phyloP scores from a whole-genome alignment of 2,329 filamentous ascomycete genomes.

The Trichophyton verrucosum region DNA sequence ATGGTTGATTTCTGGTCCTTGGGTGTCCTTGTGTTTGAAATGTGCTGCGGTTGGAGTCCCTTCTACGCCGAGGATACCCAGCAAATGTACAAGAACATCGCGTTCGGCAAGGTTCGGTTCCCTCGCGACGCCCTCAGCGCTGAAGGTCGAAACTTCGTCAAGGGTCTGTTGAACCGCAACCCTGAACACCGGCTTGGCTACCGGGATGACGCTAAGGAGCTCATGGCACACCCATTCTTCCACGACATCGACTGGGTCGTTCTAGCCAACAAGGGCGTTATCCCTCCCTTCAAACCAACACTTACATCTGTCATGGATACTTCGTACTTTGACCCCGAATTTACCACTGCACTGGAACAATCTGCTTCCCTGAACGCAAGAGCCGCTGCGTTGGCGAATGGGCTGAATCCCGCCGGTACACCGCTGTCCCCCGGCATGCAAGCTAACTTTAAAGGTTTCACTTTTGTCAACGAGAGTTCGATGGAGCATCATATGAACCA shows the following conservation, averaged over 20 bases:
- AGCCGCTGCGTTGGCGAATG: conserved; percentile 71
- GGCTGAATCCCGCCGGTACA: conserved; percentile 71
- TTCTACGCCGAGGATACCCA: conserved; percentile 99
- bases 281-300: conserved; percentile 95
- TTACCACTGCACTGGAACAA: conserved; percentile 83
- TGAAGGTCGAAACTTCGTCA: conserved; percentile 95
- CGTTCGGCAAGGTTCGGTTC: conserved; percentile 95
- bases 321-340: conserved; percentile 96
- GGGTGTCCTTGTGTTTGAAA: conserved; percentile 94
- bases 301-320: conserved; percentile 92
- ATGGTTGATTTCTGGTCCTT: conserved; percentile 99
- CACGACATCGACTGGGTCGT: conserved; percentile 85
- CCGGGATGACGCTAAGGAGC: conserved; percentile 78
- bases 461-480: conserved; percentile 94
- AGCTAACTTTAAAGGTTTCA: conserved; percentile 96
- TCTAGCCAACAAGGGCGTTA: conserved; percentile 77
- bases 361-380: conserved; percentile 83
- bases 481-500: conserved; percentile 59
- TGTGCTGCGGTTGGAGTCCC: conserved; percentile 99
- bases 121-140: conserved; percentile 86
- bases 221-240: conserved; percentile 93
- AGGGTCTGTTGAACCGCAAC: conserved; percentile 91
- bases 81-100: conserved; percentile 99
- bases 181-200: conserved; percentile 90
- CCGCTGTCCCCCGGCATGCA: conserved; percentile 91